Percentiles rank a stretch among this genome's conserved stretches.
Evolutionary conservation across 129 eudicot genomes (phyloP).

Genomic region (Mikania micrantha): DNA sequence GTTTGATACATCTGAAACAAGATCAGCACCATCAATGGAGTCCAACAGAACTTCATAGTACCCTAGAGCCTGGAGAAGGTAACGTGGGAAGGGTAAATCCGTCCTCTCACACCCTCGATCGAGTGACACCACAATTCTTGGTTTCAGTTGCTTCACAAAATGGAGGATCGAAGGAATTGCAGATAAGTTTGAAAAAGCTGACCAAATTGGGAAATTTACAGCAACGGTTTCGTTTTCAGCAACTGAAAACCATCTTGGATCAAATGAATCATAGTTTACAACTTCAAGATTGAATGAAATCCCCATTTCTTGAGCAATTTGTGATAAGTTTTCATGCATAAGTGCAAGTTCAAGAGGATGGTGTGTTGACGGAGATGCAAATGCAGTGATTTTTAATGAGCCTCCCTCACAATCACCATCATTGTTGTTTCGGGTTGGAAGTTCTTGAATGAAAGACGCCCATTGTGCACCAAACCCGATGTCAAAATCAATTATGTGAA

Average conservation of each 20-base stretch:
- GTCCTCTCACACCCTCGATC: slow-evolving; percentile 57
- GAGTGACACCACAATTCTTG: slow-evolving; percentile 39
- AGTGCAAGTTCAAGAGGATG: slow-evolving; percentile 49
- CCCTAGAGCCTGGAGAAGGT: slow-evolving; percentile 49
- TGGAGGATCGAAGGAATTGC: slow-evolving; percentile 41
- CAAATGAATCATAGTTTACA: slow-evolving; percentile 51
- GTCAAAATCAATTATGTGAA: slow-evolving; percentile 66
- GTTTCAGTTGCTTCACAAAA: slow-evolving; percentile 50
- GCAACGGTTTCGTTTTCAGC: slow-evolving; percentile 40
- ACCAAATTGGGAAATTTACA: slow-evolving; percentile 59
- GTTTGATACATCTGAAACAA: slow-evolving; percentile 32
- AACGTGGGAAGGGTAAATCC: slow-evolving; percentile 45
- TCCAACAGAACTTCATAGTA: slow-evolving; percentile 48
- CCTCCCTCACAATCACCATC: slow-evolving; percentile 1
- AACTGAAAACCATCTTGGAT: slow-evolving; percentile 37
- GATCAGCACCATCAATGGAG: slow-evolving; percentile 40
- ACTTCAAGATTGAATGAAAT: slow-evolving; percentile 50
- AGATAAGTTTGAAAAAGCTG: slow-evolving; percentile 26
- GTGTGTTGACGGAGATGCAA: slow-evolving; percentile 67
- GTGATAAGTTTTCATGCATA: slow-evolving; percentile 46
- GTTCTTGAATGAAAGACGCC: slow-evolving; percentile 69
- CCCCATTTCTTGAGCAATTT: slow-evolving; percentile 46
- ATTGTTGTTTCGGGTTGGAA: slow-evolving; percentile 29
- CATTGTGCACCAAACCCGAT: slow-evolving; percentile 75
- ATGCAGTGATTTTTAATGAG: slow-evolving; percentile 54